Evolutionary conservation across 225 moss, liverwort and hornwort genomes (phyloP).

Genomic region (Sphagnum contortum): DNA sequence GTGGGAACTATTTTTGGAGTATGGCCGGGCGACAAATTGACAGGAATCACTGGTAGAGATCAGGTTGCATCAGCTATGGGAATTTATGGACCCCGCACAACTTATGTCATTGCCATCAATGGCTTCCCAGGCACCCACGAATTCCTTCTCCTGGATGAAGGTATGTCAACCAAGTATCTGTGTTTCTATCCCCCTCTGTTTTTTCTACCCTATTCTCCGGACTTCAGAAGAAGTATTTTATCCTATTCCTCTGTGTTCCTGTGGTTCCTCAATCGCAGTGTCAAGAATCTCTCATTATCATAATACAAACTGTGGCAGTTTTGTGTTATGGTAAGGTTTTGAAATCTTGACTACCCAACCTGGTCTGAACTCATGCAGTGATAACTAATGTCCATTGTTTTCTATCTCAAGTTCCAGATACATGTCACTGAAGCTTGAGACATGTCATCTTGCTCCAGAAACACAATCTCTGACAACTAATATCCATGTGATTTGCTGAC

Average conservation of each 20-base stretch:
- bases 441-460: too few relatives aligned
- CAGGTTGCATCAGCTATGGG: constrained; percentile 94
- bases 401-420: too few relatives aligned
- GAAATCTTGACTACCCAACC: too few relatives aligned
- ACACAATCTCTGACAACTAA: too few relatives aligned
- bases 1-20: constrained; percentile 98
- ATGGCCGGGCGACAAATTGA: constrained; percentile 90
- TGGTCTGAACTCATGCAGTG: too few relatives aligned
- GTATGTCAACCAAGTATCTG: constrained; percentile 12
- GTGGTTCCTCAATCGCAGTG: too few relatives aligned
- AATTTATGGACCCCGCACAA: constrained; percentile 88
- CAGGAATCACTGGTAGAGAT: constrained; percentile 72
- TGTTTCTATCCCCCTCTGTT: background rate
- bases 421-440: too few relatives aligned
- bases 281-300: too few relatives aligned
- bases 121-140: constrained; percentile 89
- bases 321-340: too few relatives aligned
- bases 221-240: background rate
- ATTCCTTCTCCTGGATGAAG: constrained; percentile 90
- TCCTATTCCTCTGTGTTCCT: background rate
- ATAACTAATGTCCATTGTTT: too few relatives aligned
- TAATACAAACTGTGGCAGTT: too few relatives aligned
- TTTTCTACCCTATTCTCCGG: background rate
- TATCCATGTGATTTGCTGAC: too few relatives aligned
- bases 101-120: constrained; percentile 67